These are phyloP conservation scores for Mycena vulgaris DNA, from an alignment of 768 basidiomycete genomes.

Conservation along the genomic window DNA sequence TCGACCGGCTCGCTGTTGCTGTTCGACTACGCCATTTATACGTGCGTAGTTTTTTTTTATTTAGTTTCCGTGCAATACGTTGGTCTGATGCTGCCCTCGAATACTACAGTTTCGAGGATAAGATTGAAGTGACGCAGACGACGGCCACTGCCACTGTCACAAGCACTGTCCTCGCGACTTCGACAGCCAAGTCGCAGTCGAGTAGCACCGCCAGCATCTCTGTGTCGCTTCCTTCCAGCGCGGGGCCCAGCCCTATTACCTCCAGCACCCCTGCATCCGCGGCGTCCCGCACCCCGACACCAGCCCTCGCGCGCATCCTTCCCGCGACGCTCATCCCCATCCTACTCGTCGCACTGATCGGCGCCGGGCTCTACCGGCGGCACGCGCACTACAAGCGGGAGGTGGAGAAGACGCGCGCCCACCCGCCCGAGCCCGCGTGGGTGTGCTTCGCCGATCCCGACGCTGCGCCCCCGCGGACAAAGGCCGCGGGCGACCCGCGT, in stretches of 20 bases:
- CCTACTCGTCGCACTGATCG: neutral
- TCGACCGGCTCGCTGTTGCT: slow-evolving; percentile 12
- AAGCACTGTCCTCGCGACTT: too few species aligned
- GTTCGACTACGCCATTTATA: slow-evolving; percentile 29
- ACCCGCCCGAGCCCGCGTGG: neutral
- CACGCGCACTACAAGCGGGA: neutral
- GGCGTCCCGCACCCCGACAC: too few species aligned
- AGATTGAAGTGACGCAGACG: neutral
- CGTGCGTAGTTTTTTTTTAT: slow-evolving; percentile 2
- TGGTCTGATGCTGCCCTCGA: too few species aligned
- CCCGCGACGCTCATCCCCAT: neutral
- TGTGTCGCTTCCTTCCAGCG: neutral
- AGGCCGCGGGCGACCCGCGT: too few species aligned
- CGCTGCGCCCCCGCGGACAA: neutral
- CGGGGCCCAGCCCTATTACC: too few species aligned
- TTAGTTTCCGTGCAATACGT: too few species aligned
- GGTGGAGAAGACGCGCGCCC: neutral
- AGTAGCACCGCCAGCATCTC: too few species aligned
- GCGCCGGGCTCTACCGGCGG: neutral
- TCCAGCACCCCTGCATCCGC: neutral
- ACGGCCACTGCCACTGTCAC: too few species aligned
- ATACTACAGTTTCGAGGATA: neutral
- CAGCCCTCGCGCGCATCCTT: neutral
- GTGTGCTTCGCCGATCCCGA: neutral
- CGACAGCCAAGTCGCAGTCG: too few species aligned